Evolutionary conservation across 2,329 filamentous ascomycete species (phyloP), one percentile per base, ranked within the genome.

Genomic region (Beauveria brongniartii): DNA sequence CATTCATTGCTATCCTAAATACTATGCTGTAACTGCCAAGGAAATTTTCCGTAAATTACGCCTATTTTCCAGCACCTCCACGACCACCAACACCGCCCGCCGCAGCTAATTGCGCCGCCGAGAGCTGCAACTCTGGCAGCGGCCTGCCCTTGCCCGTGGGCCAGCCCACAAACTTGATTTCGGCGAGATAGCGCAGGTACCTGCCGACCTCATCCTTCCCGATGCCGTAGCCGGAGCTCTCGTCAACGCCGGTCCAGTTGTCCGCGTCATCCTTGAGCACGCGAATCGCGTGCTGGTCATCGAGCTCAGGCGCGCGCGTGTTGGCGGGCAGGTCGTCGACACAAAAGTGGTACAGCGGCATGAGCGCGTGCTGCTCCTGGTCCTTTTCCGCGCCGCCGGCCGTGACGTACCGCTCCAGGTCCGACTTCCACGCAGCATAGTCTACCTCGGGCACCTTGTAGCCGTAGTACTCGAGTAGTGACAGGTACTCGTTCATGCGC

Each of bases 401-500:
- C 18, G 67, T 65, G 30, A 72, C 69, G 60, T 67, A 71, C 28
- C 62, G 64, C 61, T 71, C 67, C 5, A 73, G 68, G 58, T 64
- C 44, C 20, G 57, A 58, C 67, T 71, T 72, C 70, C 71, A 72
- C 16, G 69, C 63, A 1, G 67, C 65, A 70, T 93, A 90, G 67
- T 91, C 87, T 14, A 94, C 81, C 70, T 90, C 88, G 0, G 88
- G 88, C 0, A 90, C 88, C 48, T 73, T 89, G 83, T 63, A 95
- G 80, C 65, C 91, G 70, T 90, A 95, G 22, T 78, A 80, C 69
- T 87, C 81, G 8, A 96, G 78, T 0, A 82, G 78, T 22, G 82
- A 81, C n/a, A 94, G 80, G 74, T 86, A 96, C 70, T 91, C 81
- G 74, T 88, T 91, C 79, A 92, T 87, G 2, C 84, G 85, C 46